Evolutionary conservation across 352 stramenopile species (phyloP).

Genomic region (Phytophthora citricola): DNA sequence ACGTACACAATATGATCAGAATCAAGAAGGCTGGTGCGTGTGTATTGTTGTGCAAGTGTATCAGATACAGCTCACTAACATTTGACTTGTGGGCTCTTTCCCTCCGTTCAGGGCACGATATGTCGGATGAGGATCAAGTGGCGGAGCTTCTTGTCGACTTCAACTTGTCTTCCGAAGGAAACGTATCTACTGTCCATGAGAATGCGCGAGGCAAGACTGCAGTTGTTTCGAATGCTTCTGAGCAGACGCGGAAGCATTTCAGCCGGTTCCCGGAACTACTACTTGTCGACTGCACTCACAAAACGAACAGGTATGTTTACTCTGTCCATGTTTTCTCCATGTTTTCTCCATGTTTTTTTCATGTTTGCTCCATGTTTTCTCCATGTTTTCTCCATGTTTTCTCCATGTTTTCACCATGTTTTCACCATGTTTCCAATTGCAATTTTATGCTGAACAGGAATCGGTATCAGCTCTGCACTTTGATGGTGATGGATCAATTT

Average conservation of each 20-base stretch:
- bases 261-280: conserved; percentile 8
- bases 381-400: conserved; percentile 4
- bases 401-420: conserved; percentile 13
- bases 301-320: conserved; percentile 12
- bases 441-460: too few relatives aligned
- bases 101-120: too few relatives aligned
- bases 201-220: background rate
- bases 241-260: conserved; percentile 13
- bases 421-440: too few relatives aligned
- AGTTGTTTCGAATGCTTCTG: conserved; percentile 2
- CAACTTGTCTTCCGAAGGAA: background rate
- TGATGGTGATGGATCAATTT: conserved; percentile 16
- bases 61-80: too few relatives aligned
- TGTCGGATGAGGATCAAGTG: conserved; percentile 18
- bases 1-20: conserved; percentile 15
- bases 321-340: background rate
- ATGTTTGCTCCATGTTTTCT: background rate
- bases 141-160: conserved; percentile 13
- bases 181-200: conserved; percentile 2
- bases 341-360: background rate
- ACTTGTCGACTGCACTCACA: conserved; percentile 22
- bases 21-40: conserved; percentile 15
- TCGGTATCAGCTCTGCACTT: conserved; percentile 10
- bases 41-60: too few relatives aligned
- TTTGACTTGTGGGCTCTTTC: too few relatives aligned